Base-by-base conservation (phyloP, 164 flowering plant species). In the Tinospora cordifolia region DNA sequence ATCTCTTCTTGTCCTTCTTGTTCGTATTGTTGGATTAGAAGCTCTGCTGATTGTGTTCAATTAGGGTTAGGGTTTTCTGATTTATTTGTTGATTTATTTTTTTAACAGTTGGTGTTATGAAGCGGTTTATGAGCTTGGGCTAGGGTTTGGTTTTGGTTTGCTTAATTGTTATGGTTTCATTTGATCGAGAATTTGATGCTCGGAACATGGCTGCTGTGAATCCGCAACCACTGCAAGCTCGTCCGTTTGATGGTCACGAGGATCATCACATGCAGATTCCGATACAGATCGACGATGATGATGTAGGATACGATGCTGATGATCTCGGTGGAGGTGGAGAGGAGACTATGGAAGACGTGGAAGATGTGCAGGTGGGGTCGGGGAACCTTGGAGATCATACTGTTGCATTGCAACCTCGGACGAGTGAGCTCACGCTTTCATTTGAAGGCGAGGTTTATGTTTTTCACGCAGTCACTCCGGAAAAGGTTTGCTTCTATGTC, bases 371-470 rank as follows among this genome's bases (percentile, higher is more conserved):
- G n/a, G 27, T 66, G 47, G 70, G 59, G 65, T 70, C 73, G 14
- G 66, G 59, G 60, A 64, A 51, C 25, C 69, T 12, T 58, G 34
- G 24, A 12, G 69, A 74, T 74, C 47, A 26, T 27, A 39, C 21
- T 68, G 77, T 60, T 65, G 44, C 67, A 1, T 34, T 63, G 62
- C 44, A 62, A 46, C 59, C 72, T 24, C 62, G 75, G 25, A 71
- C 65, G 21, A 71, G 78, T 75, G 78, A 75, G 71, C 75, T 75
- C n/a, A 75, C 78, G 6, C 69, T 75, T n/a, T 72, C 78, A 4
- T 75, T 75, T 25, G 78, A 75, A 71, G 78, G 78, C 40, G 78
- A 75, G 63, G 78, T 75, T 71, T 75, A 75, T 58, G 78, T 75
- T 7, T 75, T 75, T 51, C 72, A 54, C 41, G 71, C 75, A 0